Evolutionary conservation across 805 yeast genomes (phyloP).

Genomic region (Kazachstania psychrophila): DNA sequence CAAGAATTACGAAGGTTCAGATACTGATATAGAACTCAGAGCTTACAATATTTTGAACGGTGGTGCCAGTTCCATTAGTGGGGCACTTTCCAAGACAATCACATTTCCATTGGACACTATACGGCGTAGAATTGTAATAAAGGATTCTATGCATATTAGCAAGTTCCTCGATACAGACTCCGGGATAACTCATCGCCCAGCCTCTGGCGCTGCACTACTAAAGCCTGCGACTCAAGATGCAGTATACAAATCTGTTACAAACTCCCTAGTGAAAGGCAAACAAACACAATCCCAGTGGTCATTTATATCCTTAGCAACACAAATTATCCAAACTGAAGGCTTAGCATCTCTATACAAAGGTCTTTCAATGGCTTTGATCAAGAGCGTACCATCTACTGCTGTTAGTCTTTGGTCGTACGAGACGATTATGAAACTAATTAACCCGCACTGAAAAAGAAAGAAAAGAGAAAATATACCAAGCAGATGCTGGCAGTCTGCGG

Average conservation of each 20-base stretch:
- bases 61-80: conserved; percentile 66
- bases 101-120: conserved; percentile 84
- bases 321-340: conserved; percentile 48
- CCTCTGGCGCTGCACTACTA: no score
- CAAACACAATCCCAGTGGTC: no score
- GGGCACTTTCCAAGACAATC: conserved; percentile 57
- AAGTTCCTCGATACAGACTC: not conserved
- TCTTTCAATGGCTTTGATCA: conserved; percentile 52
- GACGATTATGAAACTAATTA: not conserved
- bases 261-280: no score
- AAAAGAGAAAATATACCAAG: no score
- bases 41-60: conserved; percentile 35
- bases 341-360: conserved; percentile 62
- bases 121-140: conserved; percentile 27
- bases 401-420: conserved; percentile 56
- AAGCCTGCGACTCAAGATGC: no score
- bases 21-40: conserved; percentile 6
- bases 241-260: no score
- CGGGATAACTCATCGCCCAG: no score
- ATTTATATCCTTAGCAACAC: no score
- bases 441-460: no score
- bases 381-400: conserved; percentile 69
- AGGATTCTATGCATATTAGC: not conserved
- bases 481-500: no score
- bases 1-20: not conserved